Evolutionary conservation across 2,329 filamentous ascomycete genomes (phyloP), one percentile per base, ranked within the genome.

Genomic region (Diplodia corticola): DNA sequence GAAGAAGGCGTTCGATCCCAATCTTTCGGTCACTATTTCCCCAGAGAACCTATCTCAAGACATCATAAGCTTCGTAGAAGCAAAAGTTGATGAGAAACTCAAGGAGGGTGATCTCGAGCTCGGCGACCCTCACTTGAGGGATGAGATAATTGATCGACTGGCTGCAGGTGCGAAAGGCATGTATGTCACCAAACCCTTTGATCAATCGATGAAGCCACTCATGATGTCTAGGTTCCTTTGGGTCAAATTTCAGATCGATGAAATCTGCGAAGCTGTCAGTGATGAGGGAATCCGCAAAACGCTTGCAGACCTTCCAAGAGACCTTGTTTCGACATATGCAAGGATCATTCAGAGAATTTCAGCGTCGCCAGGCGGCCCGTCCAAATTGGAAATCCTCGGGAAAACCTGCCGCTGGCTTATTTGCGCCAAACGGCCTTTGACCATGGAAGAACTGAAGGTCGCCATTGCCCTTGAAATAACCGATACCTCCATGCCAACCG

Each of bases 201-300:
- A 53, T 40, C 35, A 68, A n/a, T 20, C n/a, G 12, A 28, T 5
- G 7, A 10, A 0, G 30, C 50, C 26, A 9, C 5, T 40, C n/a
- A 50, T 17, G n/a, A 37, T 15, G 20, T 5, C 17, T 37, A 77
- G 74, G 74, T 74, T 76, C 65, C 68, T 77, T 22, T 77, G 73
- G 74, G 71, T 73, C 9, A 72, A 68, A 22, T 74, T 76, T 28
- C 75, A 76, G 57, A 46, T 76, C 2, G 57, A 68, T 13, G 73
- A 75, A 5, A 69, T 77, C 13, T 70, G 69, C 26, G 70, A 75
- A 26, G 71, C 71, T 3, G 30, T 71, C 5, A 73, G 71, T 1
- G 71, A 75, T 30, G 48, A 67, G 5, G 68, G 63, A 7, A 69
- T 77, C n/a, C 69, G 70, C 10, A 40, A 63, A 5, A 69, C 70